Percentiles rank a stretch among this genome's conserved stretches.
These are phyloP conservation scores for Zymoseptoria tritici DNA, from an alignment of 2,329 filamentous ascomycete genomes.

Conservation along the genomic window DNA sequence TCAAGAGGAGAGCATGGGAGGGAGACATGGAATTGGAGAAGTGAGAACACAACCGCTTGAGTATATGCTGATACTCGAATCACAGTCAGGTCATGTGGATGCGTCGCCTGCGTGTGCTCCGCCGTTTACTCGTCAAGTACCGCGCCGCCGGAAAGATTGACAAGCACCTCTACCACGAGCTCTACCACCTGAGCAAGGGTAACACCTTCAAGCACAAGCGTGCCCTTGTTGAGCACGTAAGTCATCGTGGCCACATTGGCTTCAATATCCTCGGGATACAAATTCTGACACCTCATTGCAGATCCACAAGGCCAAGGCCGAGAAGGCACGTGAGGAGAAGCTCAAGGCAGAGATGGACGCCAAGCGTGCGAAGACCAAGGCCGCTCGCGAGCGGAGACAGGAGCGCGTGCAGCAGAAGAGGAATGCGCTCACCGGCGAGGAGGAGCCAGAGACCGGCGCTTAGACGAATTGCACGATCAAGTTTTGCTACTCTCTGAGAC, in stretches of 20 bases:
- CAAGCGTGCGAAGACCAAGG: slow-evolving; percentile 99
- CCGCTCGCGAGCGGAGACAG: slow-evolving; percentile 94
- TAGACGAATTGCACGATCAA: neutral
- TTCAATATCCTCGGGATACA: slow-evolving; percentile 1
- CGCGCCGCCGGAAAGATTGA: slow-evolving; percentile 99
- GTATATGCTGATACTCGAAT: slow-evolving; percentile 26
- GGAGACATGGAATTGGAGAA: neutral
- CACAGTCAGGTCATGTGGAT: slow-evolving; percentile 95
- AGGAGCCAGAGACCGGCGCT: slow-evolving; percentile 26
- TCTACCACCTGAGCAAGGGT: slow-evolving; percentile 99
- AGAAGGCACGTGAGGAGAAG: slow-evolving; percentile 91
- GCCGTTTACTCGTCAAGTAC: slow-evolving; percentile 98
- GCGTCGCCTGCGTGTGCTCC: slow-evolving; percentile 98
- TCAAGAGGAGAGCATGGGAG: slow-evolving; percentile 1
- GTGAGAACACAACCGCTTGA: neutral
- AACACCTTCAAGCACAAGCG: slow-evolving; percentile 99
- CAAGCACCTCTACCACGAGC: slow-evolving; percentile 99
- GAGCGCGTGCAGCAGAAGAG: slow-evolving; percentile 90
- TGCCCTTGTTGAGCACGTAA: slow-evolving; percentile 98
- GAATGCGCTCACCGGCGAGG: slow-evolving; percentile 71
- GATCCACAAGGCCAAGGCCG: slow-evolving; percentile 99
- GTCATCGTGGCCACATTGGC: slow-evolving; percentile 40
- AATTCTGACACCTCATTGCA: slow-evolving; percentile 36
- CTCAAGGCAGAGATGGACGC: slow-evolving; percentile 99
- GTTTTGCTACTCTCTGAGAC: slow-evolving; percentile 10